These are phyloP conservation scores for Protostelium mycophagum DNA, from an alignment of 78 protist species.

Conservation along the genomic window DNA sequence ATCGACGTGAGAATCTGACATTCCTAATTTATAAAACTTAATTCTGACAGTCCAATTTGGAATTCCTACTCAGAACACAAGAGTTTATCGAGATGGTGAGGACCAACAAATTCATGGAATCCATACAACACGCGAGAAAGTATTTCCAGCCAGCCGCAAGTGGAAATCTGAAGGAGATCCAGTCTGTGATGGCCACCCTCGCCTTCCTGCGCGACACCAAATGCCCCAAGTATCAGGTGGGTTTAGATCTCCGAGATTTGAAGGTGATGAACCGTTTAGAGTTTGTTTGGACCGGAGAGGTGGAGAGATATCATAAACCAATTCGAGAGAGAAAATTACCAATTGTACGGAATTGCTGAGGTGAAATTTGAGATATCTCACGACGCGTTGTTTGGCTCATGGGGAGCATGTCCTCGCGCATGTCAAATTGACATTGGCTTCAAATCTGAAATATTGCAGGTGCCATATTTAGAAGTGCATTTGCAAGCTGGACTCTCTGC, in stretches of 20 bases:
- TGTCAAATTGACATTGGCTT: too few relatives aligned
- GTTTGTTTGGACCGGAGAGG: constrained; percentile 17
- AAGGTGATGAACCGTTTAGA: not conserved
- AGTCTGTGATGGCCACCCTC: constrained; percentile 52
- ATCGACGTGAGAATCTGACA: constrained; percentile 4
- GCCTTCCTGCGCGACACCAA: constrained; percentile 35
- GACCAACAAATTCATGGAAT: not conserved
- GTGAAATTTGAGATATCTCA: not conserved
- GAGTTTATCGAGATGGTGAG: constrained; percentile 69
- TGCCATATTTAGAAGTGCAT: constrained; percentile 38
- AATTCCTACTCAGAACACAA: constrained; percentile 60
- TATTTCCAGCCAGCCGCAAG: constrained; percentile 37
- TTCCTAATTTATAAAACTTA: not conserved
- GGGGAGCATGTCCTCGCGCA: too few relatives aligned
- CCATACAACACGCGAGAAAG: constrained; percentile 26
- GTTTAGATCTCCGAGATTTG: not conserved
- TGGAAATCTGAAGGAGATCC: constrained; percentile 57
- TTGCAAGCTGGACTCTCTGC: constrained; percentile 69
- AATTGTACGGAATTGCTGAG: not conserved
- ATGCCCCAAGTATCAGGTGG: constrained; percentile 17
- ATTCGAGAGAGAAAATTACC: constrained; percentile 52
- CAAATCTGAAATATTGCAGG: too few relatives aligned
- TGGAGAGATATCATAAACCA: constrained; percentile 49
- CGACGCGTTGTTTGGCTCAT: not conserved
- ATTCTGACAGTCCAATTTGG: constrained; percentile 24